Base-by-base conservation (phyloP, 140 eudicot genomes). In the Ambrosia hybrid region DNA sequence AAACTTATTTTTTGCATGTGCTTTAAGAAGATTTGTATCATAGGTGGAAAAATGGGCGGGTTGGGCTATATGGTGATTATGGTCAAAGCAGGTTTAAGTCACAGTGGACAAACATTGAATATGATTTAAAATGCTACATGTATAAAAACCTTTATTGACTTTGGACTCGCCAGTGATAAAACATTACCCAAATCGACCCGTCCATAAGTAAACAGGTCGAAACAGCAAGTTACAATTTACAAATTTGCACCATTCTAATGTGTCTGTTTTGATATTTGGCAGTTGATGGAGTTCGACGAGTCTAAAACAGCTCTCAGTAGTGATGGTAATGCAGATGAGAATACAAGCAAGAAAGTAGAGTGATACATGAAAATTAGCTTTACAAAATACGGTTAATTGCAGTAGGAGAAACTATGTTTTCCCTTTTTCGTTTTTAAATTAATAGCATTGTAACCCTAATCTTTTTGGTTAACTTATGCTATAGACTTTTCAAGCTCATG, bases 251-350 rank as follows among this genome's bases (percentile, higher is more conserved):
- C 3, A 30, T 68, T 38, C 63, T 75, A 43, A 76, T 37, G 60
- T 2, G 37, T 13, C 10, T 39, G 3, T 48, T 26, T 79, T 73
- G 39, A 3, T 9, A 45, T 39, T 55, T 21, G 83, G 84, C 90
- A 90, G 96, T 76, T 90, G 70, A 48, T 90, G 96, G 96, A 79
- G 61, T 90, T 87, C 72, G 96, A 90, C 52, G 96, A 90, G 83
- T 78, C 96, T 3, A 89, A 89, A 75, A 60, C 77, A 1, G 81
- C 74, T 57, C 33, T 51, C 36, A 11, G 70, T 8, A 72, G 79
- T n/a, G 84, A 79, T 13, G 67, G 74, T 2, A 65, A 37, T 13
- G 74, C 48, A 8, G 88, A 80, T 45, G 85, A 76, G 61, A 72
- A 85, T 65, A 73, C 73, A 67, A 75, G 73, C 86, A 90, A 87